Evolutionary conservation across 768 basidiomycete species (phyloP).

Genomic region (Lactarius sp.): DNA sequence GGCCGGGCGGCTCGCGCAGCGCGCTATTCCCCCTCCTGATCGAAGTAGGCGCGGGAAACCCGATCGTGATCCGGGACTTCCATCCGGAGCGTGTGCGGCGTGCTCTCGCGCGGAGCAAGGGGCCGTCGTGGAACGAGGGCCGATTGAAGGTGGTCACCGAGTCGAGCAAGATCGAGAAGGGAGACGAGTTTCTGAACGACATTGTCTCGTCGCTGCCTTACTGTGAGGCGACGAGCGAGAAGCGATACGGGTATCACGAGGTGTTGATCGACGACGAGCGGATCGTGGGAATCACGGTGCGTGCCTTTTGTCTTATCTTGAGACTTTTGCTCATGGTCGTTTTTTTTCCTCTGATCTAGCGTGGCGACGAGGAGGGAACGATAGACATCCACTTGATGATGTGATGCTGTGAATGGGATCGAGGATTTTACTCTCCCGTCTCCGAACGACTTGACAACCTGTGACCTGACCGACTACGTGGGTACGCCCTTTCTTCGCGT

Average conservation of each 20-base stretch:
- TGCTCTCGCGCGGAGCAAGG: conserved; percentile 4
- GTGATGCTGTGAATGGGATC: too few relatives aligned
- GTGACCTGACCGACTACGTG: too few relatives aligned
- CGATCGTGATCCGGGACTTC: conserved; percentile 20
- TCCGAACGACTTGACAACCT: too few relatives aligned
- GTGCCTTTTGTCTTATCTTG: neutral
- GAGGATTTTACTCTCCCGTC: too few relatives aligned
- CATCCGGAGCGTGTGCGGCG: conserved; percentile 16
- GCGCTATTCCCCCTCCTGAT: conserved; percentile 17
- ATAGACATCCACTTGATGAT: too few relatives aligned
- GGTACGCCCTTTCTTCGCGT: too few relatives aligned
- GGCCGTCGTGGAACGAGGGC: neutral
- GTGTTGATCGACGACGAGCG: conserved; percentile 19
- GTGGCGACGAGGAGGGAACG: neutral
- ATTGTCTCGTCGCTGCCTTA: conserved; percentile 19
- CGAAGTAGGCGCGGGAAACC: conserved; percentile 16
- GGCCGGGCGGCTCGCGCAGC: conserved; percentile 15
- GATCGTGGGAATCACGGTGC: conserved; percentile 20
- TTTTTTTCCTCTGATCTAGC: neutral
- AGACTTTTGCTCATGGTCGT: neutral
- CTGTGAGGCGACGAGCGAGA: conserved; percentile 21
- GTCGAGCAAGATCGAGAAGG: conserved; percentile 16
- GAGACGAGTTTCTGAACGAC: conserved; percentile 18
- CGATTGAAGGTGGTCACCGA: conserved; percentile 17
- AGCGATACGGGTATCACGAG: conserved; percentile 22